Base-by-base conservation (phyloP, 495 filamentous ascomycete genomes). In the Penicillium cosmopolitanum region DNA sequence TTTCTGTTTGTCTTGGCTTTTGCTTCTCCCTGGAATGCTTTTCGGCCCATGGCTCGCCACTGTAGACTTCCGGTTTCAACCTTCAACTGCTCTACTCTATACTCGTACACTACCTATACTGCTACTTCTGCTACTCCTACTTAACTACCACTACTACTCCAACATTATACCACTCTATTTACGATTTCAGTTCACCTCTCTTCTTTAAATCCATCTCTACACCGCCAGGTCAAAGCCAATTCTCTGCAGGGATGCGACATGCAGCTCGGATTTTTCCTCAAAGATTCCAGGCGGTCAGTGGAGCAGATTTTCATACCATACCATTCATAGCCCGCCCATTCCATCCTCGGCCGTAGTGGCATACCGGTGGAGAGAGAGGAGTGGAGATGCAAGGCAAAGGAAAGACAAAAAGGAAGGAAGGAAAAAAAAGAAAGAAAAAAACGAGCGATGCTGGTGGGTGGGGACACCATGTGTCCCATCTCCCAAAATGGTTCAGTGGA, bases 391-490 rank as follows among this genome's bases (percentile, higher is more conserved):
- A 28, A 48, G 46, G 46, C 18, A 48, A 48, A 48, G 23, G 46
- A 28, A 44, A 44, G 42, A 44, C 15, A 44, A 44, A 44, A 50
- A 44, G 19, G 19, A 21, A 21, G 19, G 19, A 51, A 42, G 55
- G 50, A 43, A 61, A 57, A 46, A 58, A 61, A 55, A 54, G 16
- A 42, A 58, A 53, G 46, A 61, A 57, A 46, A 58, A 61, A 55
- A 54, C 23, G 25, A 38, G 12, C 35, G 28, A 38, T 7, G 16
- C 55, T 66, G 64, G 62, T 42, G 56, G 28, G 62, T 42, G 56
- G 34, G 23, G 28, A 19, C 28, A 47, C 67, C 67, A 70, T 70
- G 67, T 70, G 67, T 64, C 56, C 67, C 63, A 65, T 59, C 25
- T 52, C 61, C 64, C 55, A 40, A 60, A 54, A 47, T 60, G 61